Percentiles rank a stretch among this genome's conserved stretches.
These are phyloP conservation scores for Pseudogymnoascus sp. DNA, from an alignment of 2,329 filamentous ascomycete species.

Conservation along the genomic window DNA sequence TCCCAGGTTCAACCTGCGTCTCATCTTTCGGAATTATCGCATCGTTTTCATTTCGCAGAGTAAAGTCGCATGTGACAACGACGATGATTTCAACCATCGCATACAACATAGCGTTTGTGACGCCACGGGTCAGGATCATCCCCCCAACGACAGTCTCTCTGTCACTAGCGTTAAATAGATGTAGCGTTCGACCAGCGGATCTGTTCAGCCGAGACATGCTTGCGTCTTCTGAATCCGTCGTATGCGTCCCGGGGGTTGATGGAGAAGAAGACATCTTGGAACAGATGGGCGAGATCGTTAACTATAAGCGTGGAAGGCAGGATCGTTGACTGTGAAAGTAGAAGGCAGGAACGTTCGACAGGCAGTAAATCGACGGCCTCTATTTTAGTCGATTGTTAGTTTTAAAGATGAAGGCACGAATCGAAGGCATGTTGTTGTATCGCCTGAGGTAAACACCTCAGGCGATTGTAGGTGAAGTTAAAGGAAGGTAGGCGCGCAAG, in stretches of 20 bases:
- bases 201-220: no score
- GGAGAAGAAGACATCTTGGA: no score
- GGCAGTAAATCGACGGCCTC: not conserved
- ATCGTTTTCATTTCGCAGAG: not conserved
- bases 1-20: not conserved
- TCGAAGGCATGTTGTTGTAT: not conserved
- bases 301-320: no score
- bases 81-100: conserved; percentile 22
- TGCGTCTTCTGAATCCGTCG: no score
- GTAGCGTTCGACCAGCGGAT: not conserved
- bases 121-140: conserved; percentile 17
- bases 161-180: not conserved
- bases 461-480: not conserved
- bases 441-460: not conserved
- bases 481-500: not conserved
- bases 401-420: not conserved
- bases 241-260: no score
- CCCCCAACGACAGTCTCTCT: conserved; percentile 3
- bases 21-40: not conserved
- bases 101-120: conserved; percentile 19
- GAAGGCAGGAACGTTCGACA: not conserved
- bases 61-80: not conserved
- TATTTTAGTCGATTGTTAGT: not conserved
- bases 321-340: no score
- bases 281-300: no score